Base-by-base conservation (phyloP, 139 green algal species). In the Chlamydomonas incerta region DNA sequence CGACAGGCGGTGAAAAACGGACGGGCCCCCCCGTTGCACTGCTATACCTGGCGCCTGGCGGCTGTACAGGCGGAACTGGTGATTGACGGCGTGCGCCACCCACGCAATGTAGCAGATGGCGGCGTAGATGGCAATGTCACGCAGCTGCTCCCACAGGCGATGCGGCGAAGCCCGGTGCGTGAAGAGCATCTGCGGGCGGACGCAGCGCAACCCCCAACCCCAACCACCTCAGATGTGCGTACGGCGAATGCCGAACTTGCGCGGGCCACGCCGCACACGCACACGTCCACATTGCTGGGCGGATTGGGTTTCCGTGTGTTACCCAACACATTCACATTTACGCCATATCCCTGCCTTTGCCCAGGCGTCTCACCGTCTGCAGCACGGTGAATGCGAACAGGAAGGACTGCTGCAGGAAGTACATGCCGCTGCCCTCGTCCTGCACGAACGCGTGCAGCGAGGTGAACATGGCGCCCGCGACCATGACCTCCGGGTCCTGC, bases 371-470 rank as follows among this genome's bases (percentile, higher is more conserved):
- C 58, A 82, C 29, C 31, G 77, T 74, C 63, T 67, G 77, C 63
- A 50, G 29, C 29, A 17, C 20, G 0, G 77, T 29, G 13, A 33
- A 41, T 0, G 58, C 77, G 18, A 83, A n/a, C 10, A 83, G 41
- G 33, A 66, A 3, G 41, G 65, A 18, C 65, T 52, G 41, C 46
- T 57, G 26, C 46, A 31, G 37, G 46, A 68, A n/a, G 31, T 67
- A 83, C 41, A 62, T 8, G 28, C 34, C 23, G 20, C 33, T 15
- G 23, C 14, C 23, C 29, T 74, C 63, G 63, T 83, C 77, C 46
- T 83, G 77, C 63, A 83, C 77, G n/a, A 83, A 74, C 20, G 33
- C 46, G 63, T 74, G 77, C 15, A 83, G 46, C 21, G 77, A 50
- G 31, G 55, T 11, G 77, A 74, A 83, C 26, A 28, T 50, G 0